Evolutionary conservation across 768 basidiomycete species (phyloP).

Genomic region (Udeniomyces megalosporus): DNA sequence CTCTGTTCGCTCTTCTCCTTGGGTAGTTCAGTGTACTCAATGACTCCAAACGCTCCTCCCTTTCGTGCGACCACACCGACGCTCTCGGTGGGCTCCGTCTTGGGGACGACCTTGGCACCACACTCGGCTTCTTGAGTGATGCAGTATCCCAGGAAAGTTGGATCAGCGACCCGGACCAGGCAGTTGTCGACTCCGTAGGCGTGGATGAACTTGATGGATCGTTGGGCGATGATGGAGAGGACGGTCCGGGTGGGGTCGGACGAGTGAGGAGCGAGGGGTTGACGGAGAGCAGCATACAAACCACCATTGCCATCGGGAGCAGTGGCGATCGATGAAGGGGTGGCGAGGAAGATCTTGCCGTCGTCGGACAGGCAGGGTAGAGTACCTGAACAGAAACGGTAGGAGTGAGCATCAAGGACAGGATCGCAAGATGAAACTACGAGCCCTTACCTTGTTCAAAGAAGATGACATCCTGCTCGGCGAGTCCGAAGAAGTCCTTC

Average conservation of each 20-base stretch:
- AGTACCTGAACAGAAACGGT: conserved; percentile 44
- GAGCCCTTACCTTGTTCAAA: conserved; percentile 76
- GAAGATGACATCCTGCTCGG: conserved; percentile 63
- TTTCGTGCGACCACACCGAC: conserved; percentile 86
- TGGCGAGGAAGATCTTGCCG: conserved; percentile 80
- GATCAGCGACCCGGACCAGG: conserved; percentile 90
- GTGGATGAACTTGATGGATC: conserved; percentile 74
- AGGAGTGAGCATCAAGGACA: conserved; percentile 25
- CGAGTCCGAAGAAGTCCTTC: conserved; percentile 66
- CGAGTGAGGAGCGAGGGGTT: conserved; percentile 44
- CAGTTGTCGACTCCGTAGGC: conserved; percentile 98
- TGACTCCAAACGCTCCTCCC: conserved; percentile 71
- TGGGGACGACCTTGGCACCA: conserved; percentile 92
- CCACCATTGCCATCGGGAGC: conserved; percentile 98
- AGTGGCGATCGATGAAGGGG: conserved; percentile 62
- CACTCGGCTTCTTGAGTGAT: conserved; percentile 76
- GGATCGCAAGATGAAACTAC: conserved; percentile 7
- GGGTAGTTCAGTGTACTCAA: conserved; percentile 94
- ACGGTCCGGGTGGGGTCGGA: conserved; percentile 41
- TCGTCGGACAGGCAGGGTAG: conserved; percentile 88
- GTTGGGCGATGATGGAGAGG: conserved; percentile 59
- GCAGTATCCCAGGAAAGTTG: conserved; percentile 89
- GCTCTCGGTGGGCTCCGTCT: conserved; percentile 65
- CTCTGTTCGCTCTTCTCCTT: conserved; percentile 61
- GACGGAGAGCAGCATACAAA: conserved; percentile 79